Conservation (phyloP, 1,284 basidiomycete species). For the Malassezia caprae region DNA sequence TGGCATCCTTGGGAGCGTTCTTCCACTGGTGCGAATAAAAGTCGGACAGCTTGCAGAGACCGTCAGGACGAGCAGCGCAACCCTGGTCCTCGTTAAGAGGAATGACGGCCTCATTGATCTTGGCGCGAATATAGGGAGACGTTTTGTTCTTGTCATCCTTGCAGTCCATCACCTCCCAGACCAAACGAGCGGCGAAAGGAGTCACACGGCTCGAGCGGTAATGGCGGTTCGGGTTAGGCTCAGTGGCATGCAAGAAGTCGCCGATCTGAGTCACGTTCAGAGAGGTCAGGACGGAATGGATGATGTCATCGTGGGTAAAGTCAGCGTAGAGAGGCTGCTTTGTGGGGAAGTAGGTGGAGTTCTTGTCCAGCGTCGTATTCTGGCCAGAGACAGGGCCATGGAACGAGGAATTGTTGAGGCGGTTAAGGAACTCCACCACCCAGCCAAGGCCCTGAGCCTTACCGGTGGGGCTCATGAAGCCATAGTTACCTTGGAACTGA, state of each 20-base stretch:
- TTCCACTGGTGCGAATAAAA: slow-evolving; percentile 55
- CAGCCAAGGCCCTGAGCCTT: slow-evolving; percentile 74
- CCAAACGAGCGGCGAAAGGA: slow-evolving; percentile 30
- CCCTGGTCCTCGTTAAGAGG: slow-evolving; percentile 66
- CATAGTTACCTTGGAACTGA: slow-evolving; percentile 53
- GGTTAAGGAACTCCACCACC: slow-evolving; percentile 50
- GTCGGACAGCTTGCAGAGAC: slow-evolving; percentile 66
- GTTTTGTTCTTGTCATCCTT: background rate
- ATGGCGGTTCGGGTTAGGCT: slow-evolving; percentile 23
- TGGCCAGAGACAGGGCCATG: slow-evolving; percentile 23
- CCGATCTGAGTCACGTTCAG: slow-evolving; percentile 37
- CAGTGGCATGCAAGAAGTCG: slow-evolving; percentile 24
- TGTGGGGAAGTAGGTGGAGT: slow-evolving; percentile 32
- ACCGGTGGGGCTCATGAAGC: slow-evolving; percentile 67
- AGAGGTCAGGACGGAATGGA: slow-evolving; percentile 33
- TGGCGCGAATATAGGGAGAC: slow-evolving; percentile 60
- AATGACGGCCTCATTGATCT: slow-evolving; percentile 59
- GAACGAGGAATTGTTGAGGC: slow-evolving; percentile 25
- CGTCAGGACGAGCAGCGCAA: slow-evolving; percentile 56
- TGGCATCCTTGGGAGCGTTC: slow-evolving; percentile 29
- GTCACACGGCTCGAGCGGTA: slow-evolving; percentile 31
- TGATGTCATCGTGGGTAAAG: slow-evolving; percentile 39
- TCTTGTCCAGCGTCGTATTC: slow-evolving; percentile 33
- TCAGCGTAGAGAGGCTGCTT: slow-evolving; percentile 38
- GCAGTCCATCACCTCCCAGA: slow-evolving; percentile 33